Base-by-base conservation (phyloP, 192 early-diverging fungal species). In the Coemansia sp. region DNA sequence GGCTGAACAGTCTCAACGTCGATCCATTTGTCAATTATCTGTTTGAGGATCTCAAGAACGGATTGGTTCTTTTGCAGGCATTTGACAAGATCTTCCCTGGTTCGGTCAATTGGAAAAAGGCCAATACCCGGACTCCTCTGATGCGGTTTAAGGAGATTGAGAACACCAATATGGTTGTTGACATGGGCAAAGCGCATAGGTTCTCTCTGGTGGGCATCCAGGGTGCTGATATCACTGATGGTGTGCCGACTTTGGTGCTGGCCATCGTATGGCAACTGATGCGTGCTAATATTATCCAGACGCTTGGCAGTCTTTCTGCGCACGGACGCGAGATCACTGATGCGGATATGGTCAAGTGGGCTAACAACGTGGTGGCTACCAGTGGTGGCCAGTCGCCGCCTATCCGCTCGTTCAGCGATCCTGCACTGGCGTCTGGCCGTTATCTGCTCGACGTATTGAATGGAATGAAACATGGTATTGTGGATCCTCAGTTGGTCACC, bases 261-360 rank as follows among this genome's bases (percentile, higher is more conserved):
- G 94, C 90, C 45, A 71, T 95, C 17, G 94, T 96, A 45, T 99
- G 97, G 97, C 97, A 99, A 85, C 86, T 99, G 83, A 99, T 99
- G 97, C 90, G 97, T 18, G 92, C 93, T 61, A 93, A 99, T 83
- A 91, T 99, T 52, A 86, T 96, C 22, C 94, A 94, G 70, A 97
- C 96, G 10, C 84, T 99, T 67, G 89, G 92, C 74, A 88, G 88
- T 33, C 84, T 98, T 28, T 92, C 92, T 18, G 87, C 91, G 50
- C 83, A 86, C 59, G 95, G 95, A 32, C 78, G 85, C 29, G 89
- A 91, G 66, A 87, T 99, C 30, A 96, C 95, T 6, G 97, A 99
- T 54, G 74, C 78, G 50, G 97, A 97, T 76, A 95, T 99, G 85
- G 85, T 99, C 33, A 76, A 85, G 32, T 99, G 97, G 97, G 96